A percentile compares a stretch with the other conserved stretches of the same genome.
Conservation (phyloP, 2,329 filamentous ascomycete species). For the Talaromyces sp. region DNA sequence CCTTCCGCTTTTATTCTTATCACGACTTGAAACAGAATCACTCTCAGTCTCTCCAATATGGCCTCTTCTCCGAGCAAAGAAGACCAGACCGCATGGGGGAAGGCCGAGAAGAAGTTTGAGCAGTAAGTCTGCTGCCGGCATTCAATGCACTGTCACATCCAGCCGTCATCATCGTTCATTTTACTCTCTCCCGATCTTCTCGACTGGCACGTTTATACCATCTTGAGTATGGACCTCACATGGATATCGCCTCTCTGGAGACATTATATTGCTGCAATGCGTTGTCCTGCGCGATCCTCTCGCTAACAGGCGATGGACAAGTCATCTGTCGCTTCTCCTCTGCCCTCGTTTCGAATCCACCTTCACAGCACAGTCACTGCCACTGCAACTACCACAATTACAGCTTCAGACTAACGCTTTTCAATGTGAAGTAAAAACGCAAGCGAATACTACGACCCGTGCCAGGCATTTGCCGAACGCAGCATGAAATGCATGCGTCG, state of each 20-base stretch:
- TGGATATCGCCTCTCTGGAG: not conserved
- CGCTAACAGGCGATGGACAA: not conserved
- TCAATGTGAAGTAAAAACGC: conserved; percentile 62
- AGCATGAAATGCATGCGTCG: conserved; percentile 85
- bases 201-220: not conserved
- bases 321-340: not conserved
- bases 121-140: conserved; percentile 40
- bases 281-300: not conserved
- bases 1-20: not conserved
- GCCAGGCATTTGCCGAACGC: conserved; percentile 80
- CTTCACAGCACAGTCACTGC: not conserved
- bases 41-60: conserved; percentile 13
- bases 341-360: not conserved
- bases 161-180: not conserved
- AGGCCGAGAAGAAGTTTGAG: conserved; percentile 56
- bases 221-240: not conserved
- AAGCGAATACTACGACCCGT: conserved; percentile 91
- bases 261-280: not conserved
- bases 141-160: not conserved
- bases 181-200: not conserved
- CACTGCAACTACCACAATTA: not conserved
- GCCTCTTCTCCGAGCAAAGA: conserved; percentile 15
- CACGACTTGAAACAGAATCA: not conserved
- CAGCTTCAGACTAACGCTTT: not conserved
- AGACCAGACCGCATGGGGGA: conserved; percentile 43